Conservation (phyloP, 352 stramenopile genomes). For the Pythium scleroteichum region DNA sequence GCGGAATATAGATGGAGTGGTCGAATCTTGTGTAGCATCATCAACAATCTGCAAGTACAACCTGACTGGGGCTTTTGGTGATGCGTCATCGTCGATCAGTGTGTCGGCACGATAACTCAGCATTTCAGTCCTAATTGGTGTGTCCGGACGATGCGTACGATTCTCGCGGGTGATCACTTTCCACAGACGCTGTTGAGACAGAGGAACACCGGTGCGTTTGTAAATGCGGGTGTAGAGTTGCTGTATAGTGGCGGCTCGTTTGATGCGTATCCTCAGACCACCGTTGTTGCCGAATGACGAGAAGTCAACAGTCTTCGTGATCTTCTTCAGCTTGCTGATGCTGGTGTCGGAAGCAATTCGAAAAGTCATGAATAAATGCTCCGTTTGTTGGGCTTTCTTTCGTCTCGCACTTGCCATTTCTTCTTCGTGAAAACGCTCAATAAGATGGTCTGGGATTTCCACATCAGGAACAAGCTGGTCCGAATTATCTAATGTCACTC, state of each 20-base stretch:
- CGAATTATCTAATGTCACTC: slow-evolving; percentile 4
- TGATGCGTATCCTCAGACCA: slow-evolving; percentile 67
- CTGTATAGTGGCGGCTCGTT: slow-evolving; percentile 52
- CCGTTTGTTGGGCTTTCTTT: slow-evolving; percentile 80
- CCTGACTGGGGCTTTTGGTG: slow-evolving; percentile 59
- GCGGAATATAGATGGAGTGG: slow-evolving; percentile 34
- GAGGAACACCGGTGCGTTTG: slow-evolving; percentile 60
- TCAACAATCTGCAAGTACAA: slow-evolving; percentile 77
- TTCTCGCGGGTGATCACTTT: slow-evolving; percentile 88
- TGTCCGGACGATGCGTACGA: slow-evolving; percentile 73
- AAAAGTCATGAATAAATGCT: slow-evolving; percentile 82
- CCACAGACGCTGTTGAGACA: slow-evolving; percentile 73
- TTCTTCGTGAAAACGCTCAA: slow-evolving; percentile 78
- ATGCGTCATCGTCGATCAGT: slow-evolving; percentile 77
- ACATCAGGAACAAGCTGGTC: slow-evolving; percentile 32
- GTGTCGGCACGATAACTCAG: slow-evolving; percentile 51
- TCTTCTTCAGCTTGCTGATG: slow-evolving; percentile 61
- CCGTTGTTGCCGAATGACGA: slow-evolving; percentile 66
- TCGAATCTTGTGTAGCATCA: neutral
- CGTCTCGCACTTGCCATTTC: slow-evolving; percentile 63
- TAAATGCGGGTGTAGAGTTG: slow-evolving; percentile 72
- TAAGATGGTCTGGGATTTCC: slow-evolving; percentile 49
- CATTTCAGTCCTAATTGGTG: slow-evolving; percentile 41
- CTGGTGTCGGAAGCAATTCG: slow-evolving; percentile 77
- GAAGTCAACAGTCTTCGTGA: slow-evolving; percentile 82